A percentile compares a stretch with the other conserved stretches of the same genome.
Evolutionary conservation across 768 basidiomycete genomes (phyloP).

Genomic region (Coprinopsis sp.): DNA sequence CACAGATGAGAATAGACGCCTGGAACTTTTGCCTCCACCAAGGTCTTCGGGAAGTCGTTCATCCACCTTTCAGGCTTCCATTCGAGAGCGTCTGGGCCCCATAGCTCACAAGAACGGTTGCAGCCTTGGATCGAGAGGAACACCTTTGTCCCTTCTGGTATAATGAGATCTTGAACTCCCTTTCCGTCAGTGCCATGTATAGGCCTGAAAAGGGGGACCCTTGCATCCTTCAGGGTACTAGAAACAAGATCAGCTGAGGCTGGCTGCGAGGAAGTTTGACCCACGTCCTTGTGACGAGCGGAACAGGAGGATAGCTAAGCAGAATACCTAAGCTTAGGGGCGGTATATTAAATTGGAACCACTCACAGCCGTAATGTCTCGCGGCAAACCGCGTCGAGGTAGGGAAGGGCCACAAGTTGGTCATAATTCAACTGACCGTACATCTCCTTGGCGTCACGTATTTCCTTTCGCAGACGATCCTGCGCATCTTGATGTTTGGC

Average conservation of each 20-base stretch:
- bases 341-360: no score
- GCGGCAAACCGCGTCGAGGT: conserved; percentile 33
- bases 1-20: conserved; percentile 40
- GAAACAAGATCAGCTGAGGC: no score
- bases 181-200: conserved; percentile 20
- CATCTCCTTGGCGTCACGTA: conserved; percentile 21
- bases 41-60: conserved; percentile 17
- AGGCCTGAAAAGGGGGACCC: conserved; percentile 21
- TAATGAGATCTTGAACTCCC: conserved; percentile 24
- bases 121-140: conserved; percentile 28
- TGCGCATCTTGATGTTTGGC: no score
- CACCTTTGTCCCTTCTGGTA: conserved; percentile 33
- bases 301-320: conserved; percentile 18
- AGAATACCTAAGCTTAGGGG: no score
- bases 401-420: conserved; percentile 30
- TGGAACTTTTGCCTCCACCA: conserved; percentile 33
- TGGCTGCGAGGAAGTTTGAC: no score
- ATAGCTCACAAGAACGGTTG: conserved; percentile 37
- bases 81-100: conserved; percentile 43
- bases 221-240: conserved; percentile 19
- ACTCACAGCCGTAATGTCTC: conserved; percentile 35
- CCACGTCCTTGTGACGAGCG: conserved; percentile 16
- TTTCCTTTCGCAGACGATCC: no score
- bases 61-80: conserved; percentile 51
- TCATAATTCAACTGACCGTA: conserved; percentile 31